Evolutionary conservation across 352 stramenopile species (phyloP), one percentile per base, ranked within the genome.

Genomic region (Pythium chondricola): DNA sequence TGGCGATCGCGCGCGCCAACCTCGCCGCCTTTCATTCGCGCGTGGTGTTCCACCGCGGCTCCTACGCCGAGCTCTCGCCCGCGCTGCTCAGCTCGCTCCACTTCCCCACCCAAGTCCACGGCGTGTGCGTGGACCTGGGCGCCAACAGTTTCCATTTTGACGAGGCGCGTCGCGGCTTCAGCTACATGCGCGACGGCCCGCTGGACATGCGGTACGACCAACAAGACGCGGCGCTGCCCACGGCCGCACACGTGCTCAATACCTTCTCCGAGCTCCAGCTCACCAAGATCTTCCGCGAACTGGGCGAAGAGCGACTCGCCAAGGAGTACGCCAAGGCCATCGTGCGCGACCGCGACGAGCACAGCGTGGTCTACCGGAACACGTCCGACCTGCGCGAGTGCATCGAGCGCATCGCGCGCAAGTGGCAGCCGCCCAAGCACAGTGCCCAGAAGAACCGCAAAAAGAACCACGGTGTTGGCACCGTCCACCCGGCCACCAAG

Each of bases 121-220:
- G 81, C 31, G 76, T 88, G 46, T 61, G 87, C 37, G 75, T 92
- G 25, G 81, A 92, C 54, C 69, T 92, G 9, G 81, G 81, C 9
- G 81, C 76, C 25, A 92, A 92, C 49, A 92, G 81, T 56, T 87
- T 84, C 46, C 81, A 92, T 63, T 85, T 90, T 43, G 81, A 92
- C 47, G 63, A 74, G 38, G 57, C 69, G 9, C 61, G 67, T 26
- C 71, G 81, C 24, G 81, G 81, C 16, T 89, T 92, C 53, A 89
- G 78, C 61, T 77, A 74, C 36, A 57, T 81, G 45, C 71, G 74
- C 43, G 76, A 92, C 54, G 81, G 81, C 0, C 81, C 81, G 30
- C 48, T 92, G 24, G 77, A 92, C 61, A 92, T 92, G 81, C 68
- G 81, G 26, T 92, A 85, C 56, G 67, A 92, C 45, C 78, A 85